Percentiles rank a stretch among this genome's conserved stretches.
phyloP scores from a whole-genome alignment of 2,329 filamentous ascomycete genomes.

The Botrytis byssoidea region DNA sequence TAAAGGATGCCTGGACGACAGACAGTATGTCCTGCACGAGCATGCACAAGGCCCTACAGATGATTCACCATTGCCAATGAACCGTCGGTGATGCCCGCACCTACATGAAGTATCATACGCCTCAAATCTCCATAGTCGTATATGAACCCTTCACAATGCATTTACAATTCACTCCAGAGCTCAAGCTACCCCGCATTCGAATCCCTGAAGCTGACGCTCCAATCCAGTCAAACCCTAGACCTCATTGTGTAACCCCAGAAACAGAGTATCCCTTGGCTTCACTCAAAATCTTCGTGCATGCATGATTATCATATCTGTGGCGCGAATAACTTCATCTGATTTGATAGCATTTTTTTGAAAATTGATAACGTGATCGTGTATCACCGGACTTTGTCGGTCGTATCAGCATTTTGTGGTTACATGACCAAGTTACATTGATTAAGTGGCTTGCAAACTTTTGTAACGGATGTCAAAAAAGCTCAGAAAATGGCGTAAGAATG shows the following conservation, averaged over 20 bases:
- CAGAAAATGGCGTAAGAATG: not conserved
- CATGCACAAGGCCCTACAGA: constrained; percentile 3
- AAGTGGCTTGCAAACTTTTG: constrained; percentile 7
- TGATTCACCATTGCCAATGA: not conserved
- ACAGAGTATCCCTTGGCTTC: not conserved
- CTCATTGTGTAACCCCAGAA: not conserved
- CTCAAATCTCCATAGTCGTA: constrained; percentile 1
- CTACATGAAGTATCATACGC: not conserved
- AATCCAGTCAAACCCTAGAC: not conserved
- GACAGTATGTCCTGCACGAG: not conserved
- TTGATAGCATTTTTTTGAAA: not conserved
- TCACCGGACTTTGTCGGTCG: not conserved
- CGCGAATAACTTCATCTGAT: constrained; percentile 3
- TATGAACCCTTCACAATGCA: constrained; percentile 8
- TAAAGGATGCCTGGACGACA: not conserved
- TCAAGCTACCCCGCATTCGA: constrained; percentile 18
- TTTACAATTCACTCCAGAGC: not conserved
- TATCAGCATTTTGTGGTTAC: not conserved
- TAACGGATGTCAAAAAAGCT: not conserved
- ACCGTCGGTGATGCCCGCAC: constrained; percentile 4
- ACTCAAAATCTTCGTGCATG: not conserved
- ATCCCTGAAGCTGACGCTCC: constrained; percentile 3
- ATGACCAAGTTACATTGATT: constrained; percentile 5
- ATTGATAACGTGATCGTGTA: constrained; percentile 8
- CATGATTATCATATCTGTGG: not conserved